phyloP scores from a whole-genome alignment of 805 yeast genomes.

The Yarrowia alimentaria region DNA sequence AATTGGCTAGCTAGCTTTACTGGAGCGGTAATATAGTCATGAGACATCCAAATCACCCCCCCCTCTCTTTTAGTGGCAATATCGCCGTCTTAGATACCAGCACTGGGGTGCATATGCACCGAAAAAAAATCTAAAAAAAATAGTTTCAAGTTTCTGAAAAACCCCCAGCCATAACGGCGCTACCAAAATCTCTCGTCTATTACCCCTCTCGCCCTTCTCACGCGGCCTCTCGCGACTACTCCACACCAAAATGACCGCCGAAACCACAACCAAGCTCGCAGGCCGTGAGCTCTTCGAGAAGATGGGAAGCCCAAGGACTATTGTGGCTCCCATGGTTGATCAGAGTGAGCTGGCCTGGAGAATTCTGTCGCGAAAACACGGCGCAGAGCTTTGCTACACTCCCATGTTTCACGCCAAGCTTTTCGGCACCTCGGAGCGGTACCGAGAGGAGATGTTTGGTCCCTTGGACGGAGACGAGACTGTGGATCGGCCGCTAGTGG shows the following conservation, averaged over 20 bases:
- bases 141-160: constrained; percentile 2
- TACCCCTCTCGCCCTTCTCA: constrained; percentile 2
- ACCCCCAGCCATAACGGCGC: constrained; percentile 15
- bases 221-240: constrained; percentile 22
- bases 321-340: constrained; percentile 99
- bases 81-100: too few relatives aligned
- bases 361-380: constrained; percentile 75
- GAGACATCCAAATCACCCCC: too few relatives aligned
- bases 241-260: constrained; percentile 23
- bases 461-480: constrained; percentile 67
- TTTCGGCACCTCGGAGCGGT: constrained; percentile 80
- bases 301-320: constrained; percentile 72
- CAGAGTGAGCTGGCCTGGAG: constrained; percentile 97
- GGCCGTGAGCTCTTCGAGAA: constrained; percentile 72
- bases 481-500: constrained; percentile 80
- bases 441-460: constrained; percentile 66
- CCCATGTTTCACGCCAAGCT: constrained; percentile 96
- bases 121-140: constrained; percentile 9
- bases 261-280: constrained; percentile 37
- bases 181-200: constrained; percentile 6
- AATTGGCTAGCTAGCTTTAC: too few relatives aligned
- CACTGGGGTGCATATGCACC: too few relatives aligned
- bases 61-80: too few relatives aligned
- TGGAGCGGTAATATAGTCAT: too few relatives aligned
- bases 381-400: constrained; percentile 91